These are phyloP conservation scores for Crithidia expoeki DNA, from an alignment of 208 protist species.

Conservation along the genomic window DNA sequence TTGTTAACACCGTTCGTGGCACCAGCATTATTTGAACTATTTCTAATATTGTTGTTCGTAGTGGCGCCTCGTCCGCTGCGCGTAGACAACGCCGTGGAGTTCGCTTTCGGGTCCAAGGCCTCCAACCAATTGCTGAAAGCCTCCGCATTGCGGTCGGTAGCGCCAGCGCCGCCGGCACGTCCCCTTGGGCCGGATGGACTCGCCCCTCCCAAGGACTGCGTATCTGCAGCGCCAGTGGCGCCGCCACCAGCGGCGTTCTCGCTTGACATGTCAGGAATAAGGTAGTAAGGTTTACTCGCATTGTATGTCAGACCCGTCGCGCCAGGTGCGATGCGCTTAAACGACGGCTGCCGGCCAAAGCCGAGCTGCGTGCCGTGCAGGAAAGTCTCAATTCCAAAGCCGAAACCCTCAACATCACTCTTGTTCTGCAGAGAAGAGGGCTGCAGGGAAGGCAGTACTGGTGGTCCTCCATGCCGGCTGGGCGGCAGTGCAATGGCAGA, in stretches of 20 bases:
- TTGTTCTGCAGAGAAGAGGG: neutral
- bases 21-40: neutral
- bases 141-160: slow-evolving; percentile 24
- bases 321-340: slow-evolving; percentile 36
- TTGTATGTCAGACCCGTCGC: neutral
- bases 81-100: slow-evolving; percentile 1
- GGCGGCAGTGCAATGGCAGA: neutral
- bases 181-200: neutral
- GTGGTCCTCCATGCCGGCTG: neutral
- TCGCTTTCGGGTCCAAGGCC: slow-evolving; percentile 18
- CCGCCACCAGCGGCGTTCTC: no score
- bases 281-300: slow-evolving; percentile 12
- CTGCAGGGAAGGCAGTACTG: neutral
- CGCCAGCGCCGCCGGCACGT: neutral
- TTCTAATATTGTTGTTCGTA: neutral
- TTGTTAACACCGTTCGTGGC: neutral
- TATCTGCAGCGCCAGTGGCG: no score
- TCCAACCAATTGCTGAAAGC: slow-evolving; percentile 34
- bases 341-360: slow-evolving; percentile 65
- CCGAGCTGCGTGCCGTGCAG: slow-evolving; percentile 67
- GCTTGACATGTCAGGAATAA: slow-evolving; percentile 4
- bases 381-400: slow-evolving; percentile 74
- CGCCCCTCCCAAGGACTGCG: no score
- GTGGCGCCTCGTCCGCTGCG: neutral
- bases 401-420: slow-evolving; percentile 30